Percentiles rank a stretch among this genome's conserved stretches.
Conservation (phyloP, 2,329 filamentous ascomycete genomes). For the Phialocephala sp. region DNA sequence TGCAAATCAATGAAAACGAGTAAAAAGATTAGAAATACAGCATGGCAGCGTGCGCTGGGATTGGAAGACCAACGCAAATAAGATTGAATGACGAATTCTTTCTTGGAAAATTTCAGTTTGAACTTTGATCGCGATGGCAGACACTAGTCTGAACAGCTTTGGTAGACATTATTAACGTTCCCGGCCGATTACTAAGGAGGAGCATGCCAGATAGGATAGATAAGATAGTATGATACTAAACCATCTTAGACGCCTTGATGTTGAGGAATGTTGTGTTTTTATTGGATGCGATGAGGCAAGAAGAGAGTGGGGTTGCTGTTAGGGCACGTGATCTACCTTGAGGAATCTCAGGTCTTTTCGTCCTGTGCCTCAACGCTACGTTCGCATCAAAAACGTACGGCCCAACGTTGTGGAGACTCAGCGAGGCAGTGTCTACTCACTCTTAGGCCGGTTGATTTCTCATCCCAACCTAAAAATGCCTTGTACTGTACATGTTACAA, state of each 20-base stretch:
- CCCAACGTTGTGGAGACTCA: not conserved
- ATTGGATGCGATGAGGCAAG: not conserved
- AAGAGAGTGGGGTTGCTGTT: not conserved
- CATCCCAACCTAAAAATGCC: not conserved
- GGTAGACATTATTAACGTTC: too few species aligned
- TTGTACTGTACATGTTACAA: too few species aligned
- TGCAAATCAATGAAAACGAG: too few species aligned
- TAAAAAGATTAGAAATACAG: too few species aligned
- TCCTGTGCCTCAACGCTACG: not conserved
- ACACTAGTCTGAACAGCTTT: not conserved
- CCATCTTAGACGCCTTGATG: not conserved
- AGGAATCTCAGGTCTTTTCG: not conserved
- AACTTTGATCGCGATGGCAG: not conserved
- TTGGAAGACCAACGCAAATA: too few species aligned
- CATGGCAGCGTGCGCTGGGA: too few species aligned
- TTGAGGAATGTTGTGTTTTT: not conserved
- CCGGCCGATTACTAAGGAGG: too few species aligned
- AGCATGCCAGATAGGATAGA: too few species aligned
- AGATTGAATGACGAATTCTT: too few species aligned
- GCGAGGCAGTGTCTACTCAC: slow-evolving; percentile 3
- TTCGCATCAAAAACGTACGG: not conserved
- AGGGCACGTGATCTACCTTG: not conserved
- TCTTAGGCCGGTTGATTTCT: not conserved
- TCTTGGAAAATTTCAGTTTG: not conserved
- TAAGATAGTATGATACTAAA: too few species aligned